A percentile compares a stretch with the other conserved stretches of the same genome.
Evolutionary conservation across 2,329 filamentous ascomycete species (phyloP).

Genomic region (Trichoderma guizhouense): DNA sequence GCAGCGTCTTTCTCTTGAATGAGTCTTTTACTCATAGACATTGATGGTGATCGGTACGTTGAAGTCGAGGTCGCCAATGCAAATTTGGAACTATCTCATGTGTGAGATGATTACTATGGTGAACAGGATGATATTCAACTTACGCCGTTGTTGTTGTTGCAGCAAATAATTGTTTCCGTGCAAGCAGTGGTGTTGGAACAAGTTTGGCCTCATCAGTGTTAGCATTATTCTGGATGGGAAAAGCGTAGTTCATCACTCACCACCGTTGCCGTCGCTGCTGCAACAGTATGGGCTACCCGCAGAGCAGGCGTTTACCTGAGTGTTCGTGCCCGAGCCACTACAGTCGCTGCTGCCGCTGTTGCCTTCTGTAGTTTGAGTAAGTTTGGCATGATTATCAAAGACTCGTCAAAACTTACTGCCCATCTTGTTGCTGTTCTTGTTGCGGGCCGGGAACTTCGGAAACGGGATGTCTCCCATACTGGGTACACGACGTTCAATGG

Average conservation of each 20-base stretch:
- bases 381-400: not conserved
- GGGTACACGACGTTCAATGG: not conserved
- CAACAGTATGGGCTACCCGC: not conserved
- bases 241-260: not conserved
- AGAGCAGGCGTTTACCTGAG: not conserved
- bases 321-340: not conserved
- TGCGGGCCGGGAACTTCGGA: not conserved
- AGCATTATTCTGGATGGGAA: not conserved
- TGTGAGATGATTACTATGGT: not conserved
- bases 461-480: not conserved
- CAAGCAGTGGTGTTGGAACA: constrained; percentile 1
- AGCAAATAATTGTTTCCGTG: not conserved
- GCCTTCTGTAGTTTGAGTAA: not conserved
- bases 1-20: not conserved
- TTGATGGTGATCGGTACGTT: constrained; percentile 2
- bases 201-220: not conserved
- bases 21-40: not conserved
- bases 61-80: constrained; percentile 3
- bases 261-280: not conserved
- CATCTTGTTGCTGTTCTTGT: not conserved
- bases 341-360: not conserved
- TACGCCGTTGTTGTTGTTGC: constrained; percentile 8
- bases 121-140: not conserved
- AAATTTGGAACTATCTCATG: constrained; percentile 3
- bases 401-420: not conserved